Evolutionary conservation across 1,139 yeast species (phyloP), one percentile per base, ranked within the genome.

Genomic region (Eremothecium gossypii): DNA sequence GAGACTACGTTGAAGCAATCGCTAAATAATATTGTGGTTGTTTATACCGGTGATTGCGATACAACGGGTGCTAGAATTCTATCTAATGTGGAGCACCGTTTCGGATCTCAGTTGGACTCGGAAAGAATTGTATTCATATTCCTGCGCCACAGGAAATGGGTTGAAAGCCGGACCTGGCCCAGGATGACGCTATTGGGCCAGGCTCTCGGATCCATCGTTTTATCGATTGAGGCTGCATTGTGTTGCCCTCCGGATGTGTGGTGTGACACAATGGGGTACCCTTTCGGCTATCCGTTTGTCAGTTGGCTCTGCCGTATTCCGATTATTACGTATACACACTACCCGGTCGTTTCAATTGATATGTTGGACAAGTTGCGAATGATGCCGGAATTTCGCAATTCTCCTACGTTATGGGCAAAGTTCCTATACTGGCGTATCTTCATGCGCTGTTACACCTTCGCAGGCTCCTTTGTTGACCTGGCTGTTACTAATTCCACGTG

Each of bases 201-300:
- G 65, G 84, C 95, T 2, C 42, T 86, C 12, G 97, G 97, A 1
- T 77, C 95, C 1, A 58, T 77, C 8, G 49, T 81, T 14, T 66
- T 91, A 36, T 76, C 85, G 0, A 65, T 77, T 41, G 93, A 84
- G 57, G 95, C 95, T 0, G 60, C 86, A 45, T 65, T 67, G 47
- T 73, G 72, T 50, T 69, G 85, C 33, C 70, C 82, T 7, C 96
- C 97, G 0, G 97, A 91, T 61, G 72, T 87, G n/a, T 87, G 89
- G 77, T 70, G 91, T 30, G 98, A 93, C 57, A 89, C 98, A 1
- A 82, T 86, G 73, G 98, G 98, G 0, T 77, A 85, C 46, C 97
- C 98, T 1, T 91, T 91, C 44, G 68, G 82, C 28, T 87, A 87
- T 60, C 83, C 84, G 0, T 54, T 79, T 30, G 76, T 84, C 0